A percentile compares a stretch with the other conserved stretches of the same genome.
Evolutionary conservation across 345 rosid species (phyloP).

Genomic region (Turnera subulata): DNA sequence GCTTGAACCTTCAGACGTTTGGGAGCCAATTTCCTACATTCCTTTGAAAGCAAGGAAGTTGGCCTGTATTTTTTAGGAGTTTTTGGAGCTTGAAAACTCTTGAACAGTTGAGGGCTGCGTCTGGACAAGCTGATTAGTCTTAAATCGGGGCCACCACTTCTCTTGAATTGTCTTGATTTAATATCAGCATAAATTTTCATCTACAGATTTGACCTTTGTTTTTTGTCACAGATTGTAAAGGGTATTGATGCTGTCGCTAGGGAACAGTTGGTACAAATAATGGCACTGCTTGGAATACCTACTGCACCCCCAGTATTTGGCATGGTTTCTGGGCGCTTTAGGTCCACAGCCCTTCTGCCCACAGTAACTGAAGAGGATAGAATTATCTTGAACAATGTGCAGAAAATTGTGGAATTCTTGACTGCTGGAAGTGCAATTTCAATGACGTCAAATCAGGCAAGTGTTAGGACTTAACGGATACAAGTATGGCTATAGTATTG

Average conservation of each 20-base stretch:
- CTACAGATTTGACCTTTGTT: background rate
- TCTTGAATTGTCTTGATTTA: too few relatives aligned
- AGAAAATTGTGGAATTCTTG: slow-evolving; percentile 70
- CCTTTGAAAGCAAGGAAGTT: too few relatives aligned
- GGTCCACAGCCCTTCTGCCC: slow-evolving; percentile 71
- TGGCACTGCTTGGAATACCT: slow-evolving; percentile 61
- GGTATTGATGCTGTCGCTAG: slow-evolving; percentile 91
- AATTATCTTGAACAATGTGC: slow-evolving; percentile 65
- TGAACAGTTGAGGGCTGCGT: too few relatives aligned
- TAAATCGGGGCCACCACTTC: too few relatives aligned
- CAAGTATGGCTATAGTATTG: background rate
- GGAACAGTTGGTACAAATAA: slow-evolving; percentile 74
- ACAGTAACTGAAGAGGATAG: slow-evolving; percentile 79
- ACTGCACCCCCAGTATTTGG: slow-evolving; percentile 67
- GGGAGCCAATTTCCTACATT: too few relatives aligned
- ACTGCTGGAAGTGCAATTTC: slow-evolving; percentile 66
- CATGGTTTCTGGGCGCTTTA: slow-evolving; percentile 81
- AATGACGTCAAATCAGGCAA: slow-evolving; percentile 58
- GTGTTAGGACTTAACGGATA: background rate
- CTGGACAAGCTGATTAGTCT: too few relatives aligned
- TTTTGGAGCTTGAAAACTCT: too few relatives aligned
- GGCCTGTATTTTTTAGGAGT: too few relatives aligned
- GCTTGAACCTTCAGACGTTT: too few relatives aligned
- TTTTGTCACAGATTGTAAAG: slow-evolving; percentile 69
- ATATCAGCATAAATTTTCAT: too few relatives aligned